Evolutionary conservation across 352 stramenopile species (phyloP), one percentile per base, ranked within the genome.

Genomic region (Blastocystis sp.): DNA sequence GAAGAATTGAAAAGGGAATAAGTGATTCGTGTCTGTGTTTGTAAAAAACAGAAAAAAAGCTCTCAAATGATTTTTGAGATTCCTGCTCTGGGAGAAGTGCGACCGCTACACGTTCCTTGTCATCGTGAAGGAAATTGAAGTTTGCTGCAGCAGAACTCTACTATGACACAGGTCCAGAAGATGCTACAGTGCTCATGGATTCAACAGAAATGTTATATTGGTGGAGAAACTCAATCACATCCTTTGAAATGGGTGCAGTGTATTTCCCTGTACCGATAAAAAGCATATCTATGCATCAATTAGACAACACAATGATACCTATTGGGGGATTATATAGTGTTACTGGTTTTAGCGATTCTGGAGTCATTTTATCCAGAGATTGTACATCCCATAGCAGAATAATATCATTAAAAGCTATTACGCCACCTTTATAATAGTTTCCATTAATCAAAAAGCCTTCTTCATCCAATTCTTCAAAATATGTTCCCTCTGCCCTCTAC

Each of bases 81-180:
- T 50, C 53, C 29, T 84, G 73, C 39, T 84, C 73, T 18, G 73
- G 73, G 26, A 84, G 34, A 20, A 84, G 56, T 15, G 73, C 73
- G 29, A 68, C 73, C 20, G 47, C 73, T 15, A 84, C 53, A 66
- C 73, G 47, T 53, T 63, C 43, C 18, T 84, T 84, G 26, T 84
- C 73, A 64, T 84, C 73, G 50, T 84, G 73, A 37, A 84, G 50
- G 56, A 84, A 84, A 53, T 84, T 84, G 73, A 84, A 84, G 41
- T 84, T 84, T 9, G 73, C 73, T 34, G 73, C 73, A 8, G 73
- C 73, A 34, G 73, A 45, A 29, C 73, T 84, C 73, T 84, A 47
- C 20, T 18, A 23, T 5, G 34, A 23, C 64, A n/a, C 8, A 15
- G 3, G 18, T 7, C 5, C 1, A 47, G 5, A 2, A 11, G 2